Percentiles rank a stretch among this genome's conserved stretches.
Conservation (phyloP, 2,329 filamentous ascomycete species). For the Cladosporium sp. region DNA sequence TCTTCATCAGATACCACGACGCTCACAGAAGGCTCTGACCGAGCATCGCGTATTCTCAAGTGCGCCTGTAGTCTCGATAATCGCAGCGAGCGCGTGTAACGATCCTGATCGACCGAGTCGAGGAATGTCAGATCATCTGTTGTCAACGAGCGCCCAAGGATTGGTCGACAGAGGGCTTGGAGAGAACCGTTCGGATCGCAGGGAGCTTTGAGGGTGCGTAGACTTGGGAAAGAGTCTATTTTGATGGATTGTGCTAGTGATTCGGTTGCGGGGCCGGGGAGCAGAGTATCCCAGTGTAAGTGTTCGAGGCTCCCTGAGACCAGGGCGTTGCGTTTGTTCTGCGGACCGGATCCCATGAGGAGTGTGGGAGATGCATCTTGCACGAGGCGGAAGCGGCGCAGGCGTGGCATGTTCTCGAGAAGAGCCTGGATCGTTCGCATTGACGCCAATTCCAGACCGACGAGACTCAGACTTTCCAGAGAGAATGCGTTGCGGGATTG, state of each 20-base stretch:
- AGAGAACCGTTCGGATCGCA: slow-evolving; percentile 70
- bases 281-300: slow-evolving; percentile 64
- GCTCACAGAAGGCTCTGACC: slow-evolving; percentile 56
- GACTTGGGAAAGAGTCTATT: slow-evolving; percentile 62
- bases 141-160: slow-evolving; percentile 56
- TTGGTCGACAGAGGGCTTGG: slow-evolving; percentile 68
- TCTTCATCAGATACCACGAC: slow-evolving; percentile 57
- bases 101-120: slow-evolving; percentile 19
- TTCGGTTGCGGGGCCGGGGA: slow-evolving; percentile 57
- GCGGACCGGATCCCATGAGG: slow-evolving; percentile 46
- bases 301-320: slow-evolving; percentile 52
- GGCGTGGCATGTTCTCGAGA: slow-evolving; percentile 47
- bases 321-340: slow-evolving; percentile 39
- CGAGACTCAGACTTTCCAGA: slow-evolving; percentile 52
- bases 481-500: slow-evolving; percentile 48
- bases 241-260: slow-evolving; percentile 66
- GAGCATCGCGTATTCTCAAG: slow-evolving; percentile 62
- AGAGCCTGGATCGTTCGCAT: slow-evolving; percentile 56
- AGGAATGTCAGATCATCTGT: slow-evolving; percentile 42
- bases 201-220: slow-evolving; percentile 63
- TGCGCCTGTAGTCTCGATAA: slow-evolving; percentile 66
- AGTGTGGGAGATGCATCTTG: slow-evolving; percentile 54
- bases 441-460: slow-evolving; percentile 57
- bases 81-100: slow-evolving; percentile 33
- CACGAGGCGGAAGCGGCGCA: slow-evolving; percentile 55